phyloP scores from a whole-genome alignment of 129 eudicot genomes.

The Tagetes patula region DNA sequence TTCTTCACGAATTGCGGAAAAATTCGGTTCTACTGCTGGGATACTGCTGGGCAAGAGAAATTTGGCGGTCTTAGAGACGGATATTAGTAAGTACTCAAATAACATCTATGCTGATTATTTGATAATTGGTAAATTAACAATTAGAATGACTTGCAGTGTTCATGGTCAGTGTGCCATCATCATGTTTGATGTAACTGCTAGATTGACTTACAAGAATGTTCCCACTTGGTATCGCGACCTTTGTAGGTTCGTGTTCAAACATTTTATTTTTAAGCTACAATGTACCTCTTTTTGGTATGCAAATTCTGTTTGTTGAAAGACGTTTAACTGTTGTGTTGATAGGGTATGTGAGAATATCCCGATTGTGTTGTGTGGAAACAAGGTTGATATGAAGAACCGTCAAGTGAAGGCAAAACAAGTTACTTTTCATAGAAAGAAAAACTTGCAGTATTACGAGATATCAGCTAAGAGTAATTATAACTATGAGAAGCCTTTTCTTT shows the following conservation, averaged over 20 bases:
- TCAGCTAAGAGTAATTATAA: conserved; percentile 46
- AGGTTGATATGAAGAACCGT: conserved; percentile 82
- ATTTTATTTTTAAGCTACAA: neutral
- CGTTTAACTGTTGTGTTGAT: neutral
- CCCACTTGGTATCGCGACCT: conserved; percentile 85
- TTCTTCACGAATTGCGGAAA: conserved; percentile 78
- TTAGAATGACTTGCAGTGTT: conserved; percentile 45
- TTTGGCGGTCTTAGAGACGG: too few relatives aligned
- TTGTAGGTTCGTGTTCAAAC: conserved; percentile 47
- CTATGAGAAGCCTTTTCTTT: conserved; percentile 77
- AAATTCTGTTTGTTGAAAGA: neutral
- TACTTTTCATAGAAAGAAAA: conserved; percentile 66
- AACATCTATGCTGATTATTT: too few relatives aligned
- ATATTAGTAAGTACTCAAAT: conserved; percentile 28
- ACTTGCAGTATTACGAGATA: too few relatives aligned
- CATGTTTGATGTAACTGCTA: conserved; percentile 19
- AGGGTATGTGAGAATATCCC: conserved; percentile 72
- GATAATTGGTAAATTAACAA: neutral
- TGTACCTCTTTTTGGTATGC: neutral
- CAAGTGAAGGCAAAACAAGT: conserved; percentile 89
- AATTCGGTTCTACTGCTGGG: neutral
- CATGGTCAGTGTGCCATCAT: conserved; percentile 83
- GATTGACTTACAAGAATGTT: conserved; percentile 73
- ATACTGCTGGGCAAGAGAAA: too few relatives aligned
- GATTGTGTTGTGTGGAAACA: conserved; percentile 75